Percentiles rank a stretch among this genome's conserved stretches.
Evolutionary conservation across 768 basidiomycete genomes (phyloP).

Genomic region (Pholiota conissans): DNA sequence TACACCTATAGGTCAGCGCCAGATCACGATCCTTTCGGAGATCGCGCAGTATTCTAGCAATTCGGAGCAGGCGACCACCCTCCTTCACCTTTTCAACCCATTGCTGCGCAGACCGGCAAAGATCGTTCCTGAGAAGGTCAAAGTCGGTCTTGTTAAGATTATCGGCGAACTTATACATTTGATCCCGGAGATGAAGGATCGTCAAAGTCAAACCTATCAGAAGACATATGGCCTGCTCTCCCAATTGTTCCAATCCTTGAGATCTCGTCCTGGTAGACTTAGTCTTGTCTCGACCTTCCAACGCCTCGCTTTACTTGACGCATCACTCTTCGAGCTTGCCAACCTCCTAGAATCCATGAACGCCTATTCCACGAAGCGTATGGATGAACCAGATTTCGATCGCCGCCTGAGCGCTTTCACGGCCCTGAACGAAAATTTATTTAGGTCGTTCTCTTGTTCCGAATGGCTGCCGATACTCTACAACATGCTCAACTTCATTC

Average conservation of each 20-base stretch:
- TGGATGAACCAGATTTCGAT: slow-evolving; percentile 94
- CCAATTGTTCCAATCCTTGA: slow-evolving; percentile 74
- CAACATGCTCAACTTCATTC: slow-evolving; percentile 83
- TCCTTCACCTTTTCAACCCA: slow-evolving; percentile 75
- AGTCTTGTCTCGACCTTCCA: slow-evolving; percentile 69
- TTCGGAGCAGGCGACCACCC: slow-evolving; percentile 65
- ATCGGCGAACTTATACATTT: slow-evolving; percentile 64
- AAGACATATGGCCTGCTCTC: slow-evolving; percentile 70
- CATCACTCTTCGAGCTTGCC: slow-evolving; percentile 46
- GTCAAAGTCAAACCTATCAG: slow-evolving; percentile 39
- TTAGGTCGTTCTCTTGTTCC: slow-evolving; percentile 45
- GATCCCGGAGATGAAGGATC: slow-evolving; percentile 59
- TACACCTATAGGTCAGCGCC: slow-evolving; percentile 73
- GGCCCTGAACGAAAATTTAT: slow-evolving; percentile 65
- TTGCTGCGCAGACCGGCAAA: slow-evolving; percentile 77
- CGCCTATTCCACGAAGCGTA: slow-evolving; percentile 76
- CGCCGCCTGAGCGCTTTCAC: slow-evolving; percentile 77
- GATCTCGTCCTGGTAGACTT: slow-evolving; percentile 68
- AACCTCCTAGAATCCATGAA: slow-evolving; percentile 71
- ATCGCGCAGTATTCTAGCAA: slow-evolving; percentile 76
- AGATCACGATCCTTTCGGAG: slow-evolving; percentile 78
- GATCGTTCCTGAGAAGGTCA: slow-evolving; percentile 81
- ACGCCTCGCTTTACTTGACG: slow-evolving; percentile 43
- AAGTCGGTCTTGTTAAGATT: slow-evolving; percentile 78
- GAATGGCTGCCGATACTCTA: slow-evolving; percentile 85